Base-by-base conservation (phyloP, 1,284 basidiomycete genomes). In the Athelia sp. region DNA sequence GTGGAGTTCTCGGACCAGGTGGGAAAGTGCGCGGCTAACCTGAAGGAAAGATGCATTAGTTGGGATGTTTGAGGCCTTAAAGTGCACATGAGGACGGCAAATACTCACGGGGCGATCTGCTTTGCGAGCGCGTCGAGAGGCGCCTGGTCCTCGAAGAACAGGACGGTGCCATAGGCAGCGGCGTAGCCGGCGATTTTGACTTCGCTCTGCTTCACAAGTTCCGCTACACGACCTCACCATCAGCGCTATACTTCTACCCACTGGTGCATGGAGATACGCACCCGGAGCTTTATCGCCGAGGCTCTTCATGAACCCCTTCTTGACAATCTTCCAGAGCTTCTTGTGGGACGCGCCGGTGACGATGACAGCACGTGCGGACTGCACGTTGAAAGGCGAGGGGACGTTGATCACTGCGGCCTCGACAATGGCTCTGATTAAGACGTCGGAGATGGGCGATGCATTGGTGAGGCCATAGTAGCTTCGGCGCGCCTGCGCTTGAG, bases 81-180 rank as follows among this genome's bases (percentile, higher is more conserved):
- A 40, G 6, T 8, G 6, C 8, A 9, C n/a, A 21, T 21, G 36
- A 22, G n/a, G 26, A 29, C 11, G 32, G 19, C 9, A n/a, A n/a
- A n/a, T n/a, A 40, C 24, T 6, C 43, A 44, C 43, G 19, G 23
- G 18, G 23, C 9, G 43, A 44, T 23, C 23, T 44, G 15, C 4
- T 4, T 19, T 19, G 43, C 17, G 15, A 23, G 15, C 4, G 15
- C 19, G 22, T 22, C 23, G 22, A 44, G 15, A 8, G n/a, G 8
- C 9, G 43, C 43, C 43, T 40, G 36, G 19, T 40, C 36, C 19
- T 40, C 36, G 36, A 40, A 40, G 36, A 40, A 40, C 19, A 40
- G n/a, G 43, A 47, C 31, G 8, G 45, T 47, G 8, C 45, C 45
- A 18, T 47, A 47, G 26, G 34, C 45, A n/a, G 9, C 45, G 17